Percentiles rank a stretch among this genome's conserved stretches.
Evolutionary conservation across 176 grass and related monocot genomes (phyloP).

Genomic region (Raddia guianensis): DNA sequence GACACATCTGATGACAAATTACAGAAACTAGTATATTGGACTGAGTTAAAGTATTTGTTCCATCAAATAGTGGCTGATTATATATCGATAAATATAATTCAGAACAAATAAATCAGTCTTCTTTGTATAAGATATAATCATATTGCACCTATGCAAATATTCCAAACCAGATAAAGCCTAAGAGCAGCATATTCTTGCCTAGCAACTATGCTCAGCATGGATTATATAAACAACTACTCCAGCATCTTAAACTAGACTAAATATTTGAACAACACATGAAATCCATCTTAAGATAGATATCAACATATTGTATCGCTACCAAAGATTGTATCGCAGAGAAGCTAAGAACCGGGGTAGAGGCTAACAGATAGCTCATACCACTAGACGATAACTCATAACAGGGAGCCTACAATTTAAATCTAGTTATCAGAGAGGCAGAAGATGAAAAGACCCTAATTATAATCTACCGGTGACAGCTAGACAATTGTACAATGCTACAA

Average conservation of each 20-base stretch:
- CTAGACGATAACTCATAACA: background rate
- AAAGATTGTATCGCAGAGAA: background rate
- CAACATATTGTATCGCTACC: background rate
- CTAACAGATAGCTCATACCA: background rate
- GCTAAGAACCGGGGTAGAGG: background rate
- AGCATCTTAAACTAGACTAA: constrained; percentile 22
- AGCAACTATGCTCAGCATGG: background rate
- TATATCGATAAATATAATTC: constrained; percentile 6
- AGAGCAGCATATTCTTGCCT: background rate
- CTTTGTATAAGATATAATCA: constrained; percentile 3
- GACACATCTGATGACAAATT: background rate
- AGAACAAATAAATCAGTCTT: background rate
- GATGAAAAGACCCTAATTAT: background rate
- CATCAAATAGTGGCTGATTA: background rate
- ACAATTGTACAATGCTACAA: background rate
- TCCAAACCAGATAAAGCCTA: background rate
- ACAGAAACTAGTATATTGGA: background rate
- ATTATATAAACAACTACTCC: background rate
- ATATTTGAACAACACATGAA: background rate
- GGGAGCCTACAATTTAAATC: background rate
- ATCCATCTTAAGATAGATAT: background rate
- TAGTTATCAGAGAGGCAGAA: background rate
- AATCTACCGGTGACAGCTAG: background rate
- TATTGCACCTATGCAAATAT: background rate
- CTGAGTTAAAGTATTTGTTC: background rate